Base-by-base conservation (phyloP, 768 basidiomycete species). In the Dendrothele bispora region DNA sequence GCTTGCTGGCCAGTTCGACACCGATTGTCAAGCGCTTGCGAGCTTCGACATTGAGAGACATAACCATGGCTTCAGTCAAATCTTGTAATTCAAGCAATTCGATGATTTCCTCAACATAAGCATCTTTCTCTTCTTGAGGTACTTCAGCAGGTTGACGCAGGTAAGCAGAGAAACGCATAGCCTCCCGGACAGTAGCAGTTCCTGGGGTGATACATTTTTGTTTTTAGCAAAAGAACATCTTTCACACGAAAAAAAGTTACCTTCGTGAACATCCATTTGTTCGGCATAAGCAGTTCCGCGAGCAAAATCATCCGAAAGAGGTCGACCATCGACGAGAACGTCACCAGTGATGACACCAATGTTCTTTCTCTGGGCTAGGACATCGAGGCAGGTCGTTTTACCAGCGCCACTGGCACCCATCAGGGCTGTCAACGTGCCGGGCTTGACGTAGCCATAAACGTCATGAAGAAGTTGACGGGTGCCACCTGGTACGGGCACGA, bases 11-110 rank as follows among this genome's bases (percentile, higher is more conserved):
- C 7, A 95, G 75, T 62, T 95, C 92, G 46, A 95, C 92, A 48
- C 90, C 93, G 55, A 95, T 95, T 2, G 92, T 94, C 20, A 93
- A 74, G 8, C 91, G 84, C 62, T 95, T 95, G 51, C 90, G 78
- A 7, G 86, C 81, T 55, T 86, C 86, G 20, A 81, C 75, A 43
- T 73, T 75, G 28, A 88, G 72, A 54, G 77, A 82, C 61, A 80
- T 80, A 14, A 94, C 86, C 55, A 94, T 72, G 0, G 88, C 91
- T 55, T 94, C 91, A 2, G 90, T 83, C 2, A 88, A 70, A 60
- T 91, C 84, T 56, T 93, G 88, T 22, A 95, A 72, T 62, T 92
- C 92, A 24, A 92, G 74, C 12, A 94, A 74, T 58, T 90, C 83
- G 39, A 95, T 84, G 65, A 88, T 86, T 64, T 85, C 91, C 64